phyloP scores from a whole-genome alignment of 2,329 filamentous ascomycete genomes.

The Colletotrichum sp. region DNA sequence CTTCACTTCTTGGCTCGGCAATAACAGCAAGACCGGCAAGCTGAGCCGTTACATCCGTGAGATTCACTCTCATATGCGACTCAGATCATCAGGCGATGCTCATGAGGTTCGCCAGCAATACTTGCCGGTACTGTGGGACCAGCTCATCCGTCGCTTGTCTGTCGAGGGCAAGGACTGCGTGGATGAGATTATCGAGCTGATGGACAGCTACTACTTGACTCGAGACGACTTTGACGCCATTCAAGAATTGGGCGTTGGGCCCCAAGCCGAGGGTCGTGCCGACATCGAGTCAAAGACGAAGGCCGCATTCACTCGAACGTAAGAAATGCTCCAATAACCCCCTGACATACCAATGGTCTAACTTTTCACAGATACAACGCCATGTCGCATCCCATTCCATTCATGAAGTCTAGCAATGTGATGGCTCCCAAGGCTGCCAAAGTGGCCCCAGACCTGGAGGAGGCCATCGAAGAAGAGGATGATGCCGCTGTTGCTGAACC shows the following conservation, averaged over 20 bases:
- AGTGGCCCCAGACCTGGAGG: slow-evolving; percentile 91
- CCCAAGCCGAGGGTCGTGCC: slow-evolving; percentile 76
- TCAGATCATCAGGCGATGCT: slow-evolving; percentile 87
- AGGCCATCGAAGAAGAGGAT: slow-evolving; percentile 93
- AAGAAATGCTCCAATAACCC: slow-evolving; percentile 43
- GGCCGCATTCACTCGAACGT: slow-evolving; percentile 86
- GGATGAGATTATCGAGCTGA: slow-evolving; percentile 84
- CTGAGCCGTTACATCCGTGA: slow-evolving; percentile 86
- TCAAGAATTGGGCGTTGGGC: slow-evolving; percentile 86
- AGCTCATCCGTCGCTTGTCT: slow-evolving; percentile 76
- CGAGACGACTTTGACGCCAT: slow-evolving; percentile 95
- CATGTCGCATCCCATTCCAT: slow-evolving; percentile 87
- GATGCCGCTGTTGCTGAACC: slow-evolving; percentile 67
- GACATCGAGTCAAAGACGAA: slow-evolving; percentile 88
- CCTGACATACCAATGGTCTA: not conserved
- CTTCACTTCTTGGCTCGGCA: slow-evolving; percentile 93
- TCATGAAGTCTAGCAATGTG: slow-evolving; percentile 90
- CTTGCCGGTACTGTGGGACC: slow-evolving; percentile 84
- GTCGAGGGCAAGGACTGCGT: slow-evolving; percentile 83
- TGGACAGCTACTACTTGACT: slow-evolving; percentile 97
- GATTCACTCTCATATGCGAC: slow-evolving; percentile 95
- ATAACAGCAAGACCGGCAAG: slow-evolving; percentile 86
- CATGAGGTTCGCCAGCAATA: slow-evolving; percentile 96
- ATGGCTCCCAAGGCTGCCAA: slow-evolving; percentile 73
- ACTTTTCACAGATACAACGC: slow-evolving; percentile 73